These are phyloP conservation scores for Aspergillus sp. DNA, from an alignment of 2,329 filamentous ascomycete genomes.

Conservation along the genomic window DNA sequence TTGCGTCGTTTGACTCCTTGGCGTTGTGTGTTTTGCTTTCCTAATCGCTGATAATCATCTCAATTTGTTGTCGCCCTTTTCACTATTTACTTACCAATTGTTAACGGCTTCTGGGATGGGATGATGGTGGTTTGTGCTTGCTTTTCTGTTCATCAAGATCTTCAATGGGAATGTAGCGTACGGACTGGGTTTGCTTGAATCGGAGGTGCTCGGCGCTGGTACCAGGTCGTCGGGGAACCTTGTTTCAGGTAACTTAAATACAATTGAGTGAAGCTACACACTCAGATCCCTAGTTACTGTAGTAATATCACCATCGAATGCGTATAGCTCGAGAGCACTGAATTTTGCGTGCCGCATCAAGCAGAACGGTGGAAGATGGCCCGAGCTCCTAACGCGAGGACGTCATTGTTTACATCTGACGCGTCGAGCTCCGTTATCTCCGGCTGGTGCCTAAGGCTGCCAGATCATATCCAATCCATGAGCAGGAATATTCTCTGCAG, in stretches of 20 bases:
- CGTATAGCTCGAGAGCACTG: neutral
- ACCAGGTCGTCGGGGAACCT: constrained; percentile 18
- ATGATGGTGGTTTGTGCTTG: constrained; percentile 33
- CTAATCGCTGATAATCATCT: constrained; percentile 25
- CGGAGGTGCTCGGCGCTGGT: constrained; percentile 22
- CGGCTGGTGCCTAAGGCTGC: constrained; percentile 18
- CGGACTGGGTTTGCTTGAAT: constrained; percentile 30
- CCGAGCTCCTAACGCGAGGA: constrained; percentile 24
- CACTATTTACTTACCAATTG: constrained; percentile 30
- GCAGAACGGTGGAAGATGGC: constrained; percentile 8
- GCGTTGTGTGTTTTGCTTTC: constrained; percentile 35
- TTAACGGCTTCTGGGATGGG: constrained; percentile 35
- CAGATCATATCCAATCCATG: neutral
- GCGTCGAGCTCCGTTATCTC: constrained; percentile 23
- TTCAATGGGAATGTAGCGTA: constrained; percentile 32
- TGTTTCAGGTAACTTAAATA: constrained; percentile 20
- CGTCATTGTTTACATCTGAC: constrained; percentile 24
- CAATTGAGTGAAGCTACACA: constrained; percentile 21
- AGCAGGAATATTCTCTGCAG: neutral
- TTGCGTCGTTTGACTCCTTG: constrained; percentile 29
- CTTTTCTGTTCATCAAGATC: constrained; percentile 31
- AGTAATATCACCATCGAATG: neutral
- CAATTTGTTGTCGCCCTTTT: constrained; percentile 27
- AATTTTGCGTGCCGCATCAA: no score
- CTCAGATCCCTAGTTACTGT: neutral